phyloP scores from a whole-genome alignment of 345 rosid species.

The Dipteronia dyeriana region DNA sequence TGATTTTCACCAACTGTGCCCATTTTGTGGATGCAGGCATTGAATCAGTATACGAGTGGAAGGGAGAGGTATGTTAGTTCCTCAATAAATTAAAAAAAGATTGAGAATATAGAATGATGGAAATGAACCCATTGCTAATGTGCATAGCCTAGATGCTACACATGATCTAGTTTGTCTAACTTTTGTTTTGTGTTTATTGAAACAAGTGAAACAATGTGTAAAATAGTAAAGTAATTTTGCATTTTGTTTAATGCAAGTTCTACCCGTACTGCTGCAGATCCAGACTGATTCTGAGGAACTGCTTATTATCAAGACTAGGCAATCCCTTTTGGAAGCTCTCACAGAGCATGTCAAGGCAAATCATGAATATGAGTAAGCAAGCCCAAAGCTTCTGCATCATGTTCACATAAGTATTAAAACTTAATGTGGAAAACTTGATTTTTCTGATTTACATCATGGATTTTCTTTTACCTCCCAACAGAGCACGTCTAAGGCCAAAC shows the following conservation, averaged over 20 bases:
- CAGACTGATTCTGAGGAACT: constrained; percentile 86
- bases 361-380: constrained; percentile 93
- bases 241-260: constrained; percentile 1
- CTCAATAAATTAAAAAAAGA: not conserved
- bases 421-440: not conserved
- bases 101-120: not conserved
- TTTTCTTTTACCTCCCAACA: too few species aligned
- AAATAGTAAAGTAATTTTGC: not conserved
- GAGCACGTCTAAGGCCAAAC: not conserved
- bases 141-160: not conserved
- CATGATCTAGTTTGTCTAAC: not conserved
- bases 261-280: constrained; percentile 47
- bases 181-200: not conserved
- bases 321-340: constrained; percentile 73
- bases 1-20: constrained; percentile 2
- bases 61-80: constrained; percentile 67
- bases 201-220: not conserved
- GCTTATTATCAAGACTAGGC: constrained; percentile 86
- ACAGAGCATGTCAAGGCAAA: constrained; percentile 89
- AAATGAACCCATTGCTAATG: not conserved
- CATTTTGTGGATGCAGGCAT: constrained; percentile 56
- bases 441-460: not conserved
- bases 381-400: constrained; percentile 24
- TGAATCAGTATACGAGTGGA: constrained; percentile 88
- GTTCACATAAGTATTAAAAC: not conserved